Evolutionary conservation across 768 basidiomycete genomes (phyloP).

Genomic region (Psilocybe tampanensis): DNA sequence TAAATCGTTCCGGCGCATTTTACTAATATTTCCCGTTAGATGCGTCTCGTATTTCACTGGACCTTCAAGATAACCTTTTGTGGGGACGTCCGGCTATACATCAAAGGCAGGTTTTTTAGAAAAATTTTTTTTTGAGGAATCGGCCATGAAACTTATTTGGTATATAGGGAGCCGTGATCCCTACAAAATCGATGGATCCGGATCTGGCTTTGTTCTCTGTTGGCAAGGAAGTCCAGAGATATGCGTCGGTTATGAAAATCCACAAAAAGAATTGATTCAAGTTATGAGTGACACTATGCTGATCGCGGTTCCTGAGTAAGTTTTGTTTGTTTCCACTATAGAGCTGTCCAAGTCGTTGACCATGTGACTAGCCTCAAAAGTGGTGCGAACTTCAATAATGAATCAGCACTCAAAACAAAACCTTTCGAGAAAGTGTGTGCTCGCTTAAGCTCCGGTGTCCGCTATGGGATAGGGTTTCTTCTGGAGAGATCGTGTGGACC

Average conservation of each 20-base stretch:
- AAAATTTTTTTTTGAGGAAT: no score
- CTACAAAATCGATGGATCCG: conserved; percentile 63
- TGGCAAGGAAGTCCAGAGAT: conserved; percentile 80
- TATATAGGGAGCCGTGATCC: conserved; percentile 79
- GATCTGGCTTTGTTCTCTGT: conserved; percentile 85
- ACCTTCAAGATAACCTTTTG: conserved; percentile 65
- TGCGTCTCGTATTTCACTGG: conserved; percentile 87
- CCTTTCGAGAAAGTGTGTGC: conserved; percentile 76
- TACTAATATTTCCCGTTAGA: conserved; percentile 34
- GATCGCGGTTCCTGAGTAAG: conserved; percentile 86
- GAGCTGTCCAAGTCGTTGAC: conserved; percentile 3
- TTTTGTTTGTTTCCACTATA: conserved; percentile 5
- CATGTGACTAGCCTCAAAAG: conserved; percentile 24
- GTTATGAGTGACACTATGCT: conserved; percentile 79
- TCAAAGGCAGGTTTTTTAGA: conserved; percentile 72
- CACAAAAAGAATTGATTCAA: conserved; percentile 79
- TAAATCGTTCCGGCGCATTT: background rate
- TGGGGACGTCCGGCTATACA: conserved; percentile 73
- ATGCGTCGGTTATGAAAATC: conserved; percentile 69
- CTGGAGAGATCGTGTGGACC: conserved; percentile 81
- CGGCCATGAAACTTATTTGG: background rate
- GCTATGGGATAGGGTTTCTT: conserved; percentile 83
- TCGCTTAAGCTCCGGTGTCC: conserved; percentile 79
- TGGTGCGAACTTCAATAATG: conserved; percentile 5
- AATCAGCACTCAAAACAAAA: conserved; percentile 21